Base-by-base conservation (phyloP, 805 yeast species). In the Ogataea chonburiensis region DNA sequence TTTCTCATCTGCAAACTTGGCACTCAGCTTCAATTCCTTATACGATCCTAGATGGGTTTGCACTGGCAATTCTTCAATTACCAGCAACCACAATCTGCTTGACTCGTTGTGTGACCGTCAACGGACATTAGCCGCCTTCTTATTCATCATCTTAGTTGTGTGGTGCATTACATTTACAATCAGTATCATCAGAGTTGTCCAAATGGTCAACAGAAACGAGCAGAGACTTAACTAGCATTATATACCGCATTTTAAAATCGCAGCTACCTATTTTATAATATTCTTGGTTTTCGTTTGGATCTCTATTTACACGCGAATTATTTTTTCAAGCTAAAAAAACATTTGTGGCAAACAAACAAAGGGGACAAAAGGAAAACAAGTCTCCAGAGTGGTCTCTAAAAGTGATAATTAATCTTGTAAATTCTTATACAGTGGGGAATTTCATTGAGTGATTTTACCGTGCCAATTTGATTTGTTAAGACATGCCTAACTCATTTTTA, bases 151-250 rank as follows among this genome's bases (percentile, higher is more conserved):
- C 18, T 66, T 91, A 49, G 71, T 78, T 28, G 70, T 81, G 53
- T 91, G 97, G 97, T 86, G 93, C 24, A 57, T 80, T 15, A 82
- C 96, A 0, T 89, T 89, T 47, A 74, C 91, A 7, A 75, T 91
- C 32, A 83, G 95, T 58, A 79, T 88, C 7, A 68, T 86, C 43
- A 70, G 96, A 43, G 87, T 89, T 26, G 88, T 89, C 5, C 86
- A 81, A 45, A 71, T 77, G 56, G 86, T 76, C 50, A 45, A 27
- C 36, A 30, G 47, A 14, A 43, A 43, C 23, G 47, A 42, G 15
- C 39, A 26, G 10, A 31, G 46, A 23, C 31, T 29, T 18, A 37
- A 33, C n/a, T 31, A 31, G 29, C 34, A 35, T 29, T 35, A 28
- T 35, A 29, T 35, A 35, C 28, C 31, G 37, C 43, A 30, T 38